Percentiles rank a stretch among this genome's conserved stretches.
phyloP scores from a whole-genome alignment of 208 protist genomes.

The Spironucleus salmonicida region DNA sequence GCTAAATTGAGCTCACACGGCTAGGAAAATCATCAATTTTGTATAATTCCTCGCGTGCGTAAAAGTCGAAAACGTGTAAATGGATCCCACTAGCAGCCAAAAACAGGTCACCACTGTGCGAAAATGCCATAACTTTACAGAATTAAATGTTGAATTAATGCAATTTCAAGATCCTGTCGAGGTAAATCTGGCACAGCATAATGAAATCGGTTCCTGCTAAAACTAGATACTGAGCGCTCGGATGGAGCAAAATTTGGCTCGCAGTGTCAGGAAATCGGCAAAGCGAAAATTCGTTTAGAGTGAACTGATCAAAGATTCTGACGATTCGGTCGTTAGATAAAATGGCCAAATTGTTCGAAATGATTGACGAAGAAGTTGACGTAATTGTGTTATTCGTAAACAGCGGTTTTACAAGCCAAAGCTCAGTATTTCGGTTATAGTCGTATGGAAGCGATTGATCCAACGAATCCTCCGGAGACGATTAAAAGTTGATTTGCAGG shows the following conservation, averaged over 20 bases:
- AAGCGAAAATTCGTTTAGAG: not conserved
- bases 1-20: not conserved
- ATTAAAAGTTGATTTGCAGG: no score
- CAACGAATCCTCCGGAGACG: no score
- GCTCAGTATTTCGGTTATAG: not conserved
- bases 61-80: constrained; percentile 14
- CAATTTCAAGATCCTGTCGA: not conserved
- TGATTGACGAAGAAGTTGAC: not conserved
- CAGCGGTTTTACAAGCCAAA: not conserved
- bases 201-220: not conserved
- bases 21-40: constrained; percentile 14
- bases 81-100: not conserved
- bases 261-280: not conserved
- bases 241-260: not conserved
- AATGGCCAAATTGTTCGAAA: constrained; percentile 14
- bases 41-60: not conserved
- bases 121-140: not conserved
- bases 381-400: not conserved
- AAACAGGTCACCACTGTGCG: not conserved
- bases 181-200: not conserved
- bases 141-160: not conserved
- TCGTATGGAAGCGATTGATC: not conserved
- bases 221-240: not conserved
- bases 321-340: constrained; percentile 19
- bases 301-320: not conserved